Base-by-base conservation (phyloP, 352 stramenopile species). In the Phytopythium ostracodes region DNA sequence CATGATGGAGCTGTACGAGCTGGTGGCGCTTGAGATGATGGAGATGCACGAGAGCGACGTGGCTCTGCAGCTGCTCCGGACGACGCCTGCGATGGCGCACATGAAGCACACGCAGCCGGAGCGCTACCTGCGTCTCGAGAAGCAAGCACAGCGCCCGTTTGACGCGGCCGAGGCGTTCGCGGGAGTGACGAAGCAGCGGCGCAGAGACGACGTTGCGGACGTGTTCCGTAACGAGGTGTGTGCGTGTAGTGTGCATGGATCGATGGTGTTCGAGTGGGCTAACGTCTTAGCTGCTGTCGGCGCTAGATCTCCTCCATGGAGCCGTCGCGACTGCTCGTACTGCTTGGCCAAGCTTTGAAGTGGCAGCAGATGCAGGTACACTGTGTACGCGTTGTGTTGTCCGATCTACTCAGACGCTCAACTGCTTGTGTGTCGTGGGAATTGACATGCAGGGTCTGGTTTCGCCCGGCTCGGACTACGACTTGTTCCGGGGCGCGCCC, bases 1-100 rank as follows among this genome's bases (percentile, higher is more conserved):
- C 31, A 92, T 98, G 76, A 81, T 87, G 63, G 88, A 90, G 31
- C 71, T 98, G 15, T 98, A 98, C 66, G 92, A 98, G 67, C 75
- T 96, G 38, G 71, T 98, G 35, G 75, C 79, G 24, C 66, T 96
- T 2, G 92, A 98, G 61, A 85, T 98, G 73, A 66, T 96, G 18
- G 92, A 98, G 62, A 59, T 91, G 12, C 77, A 88, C 12, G 86
- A 92, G 64, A 66, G 72, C 20, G 84, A 97, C 44, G 86, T 96
- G 42, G 89, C 92, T 10, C 50, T 79, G 59, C 70, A 84, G 56
- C 64, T 93, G 56, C 75, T 93, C 43, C 78, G 75, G 29, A 47
- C 53, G 0, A 84, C 83, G 9, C 73, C 77, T 24, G 68, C 68
- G 0, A 73, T 92, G 71, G 57, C 38, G 51, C 65, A 65, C 7